These are phyloP conservation scores for Claviceps digitariae DNA, from an alignment of 2,329 filamentous ascomycete genomes.

Conservation along the genomic window DNA sequence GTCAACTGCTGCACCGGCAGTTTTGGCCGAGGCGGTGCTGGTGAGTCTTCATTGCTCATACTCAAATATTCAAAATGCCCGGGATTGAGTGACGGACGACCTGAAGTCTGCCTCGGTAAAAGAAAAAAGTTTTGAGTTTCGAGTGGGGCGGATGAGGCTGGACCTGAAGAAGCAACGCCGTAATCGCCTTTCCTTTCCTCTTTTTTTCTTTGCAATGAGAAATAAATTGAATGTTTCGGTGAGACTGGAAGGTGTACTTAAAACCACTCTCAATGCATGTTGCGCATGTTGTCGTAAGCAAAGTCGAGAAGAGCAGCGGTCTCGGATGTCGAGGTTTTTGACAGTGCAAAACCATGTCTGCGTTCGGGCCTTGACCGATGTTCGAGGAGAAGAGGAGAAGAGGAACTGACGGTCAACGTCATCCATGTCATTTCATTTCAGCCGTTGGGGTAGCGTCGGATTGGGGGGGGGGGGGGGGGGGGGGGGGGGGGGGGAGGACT, in stretches of 20 bases:
- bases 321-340: background rate
- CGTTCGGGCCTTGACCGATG: background rate
- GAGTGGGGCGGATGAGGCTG: background rate
- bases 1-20: constrained; percentile 64
- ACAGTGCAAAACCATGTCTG: background rate
- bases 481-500: background rate
- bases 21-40: constrained; percentile 31
- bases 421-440: background rate
- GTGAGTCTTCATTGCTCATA: constrained; percentile 4
- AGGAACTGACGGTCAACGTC: background rate
- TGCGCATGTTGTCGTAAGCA: background rate
- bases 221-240: background rate
- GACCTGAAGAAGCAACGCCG: background rate
- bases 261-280: background rate
- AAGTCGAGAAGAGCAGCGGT: background rate
- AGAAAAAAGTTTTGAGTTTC: background rate
- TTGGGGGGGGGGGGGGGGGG: background rate
- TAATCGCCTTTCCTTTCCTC: background rate
- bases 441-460: background rate
- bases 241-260: background rate
- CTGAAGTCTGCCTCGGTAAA: background rate
- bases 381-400: background rate
- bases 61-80: background rate
- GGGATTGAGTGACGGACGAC: background rate
- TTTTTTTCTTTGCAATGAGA: background rate